A percentile compares a stretch with the other conserved stretches of the same genome.
phyloP scores from a whole-genome alignment of 2,329 filamentous ascomycete genomes.

The Didymosphaeria variabile region DNA sequence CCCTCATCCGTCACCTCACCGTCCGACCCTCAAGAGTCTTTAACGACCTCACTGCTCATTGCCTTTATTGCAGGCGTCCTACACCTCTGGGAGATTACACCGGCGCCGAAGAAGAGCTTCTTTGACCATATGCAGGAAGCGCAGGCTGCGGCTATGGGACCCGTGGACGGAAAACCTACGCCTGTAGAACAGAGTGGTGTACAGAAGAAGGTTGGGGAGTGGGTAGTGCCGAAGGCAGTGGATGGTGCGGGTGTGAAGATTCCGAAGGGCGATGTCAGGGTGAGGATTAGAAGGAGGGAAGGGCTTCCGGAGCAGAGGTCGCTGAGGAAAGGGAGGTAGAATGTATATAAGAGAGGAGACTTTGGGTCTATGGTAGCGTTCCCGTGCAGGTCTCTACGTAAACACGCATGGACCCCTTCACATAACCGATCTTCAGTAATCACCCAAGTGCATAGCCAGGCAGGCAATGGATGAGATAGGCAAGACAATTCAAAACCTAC shows the following conservation, averaged over 20 bases:
- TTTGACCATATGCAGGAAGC: slow-evolving; percentile 45
- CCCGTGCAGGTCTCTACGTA: too few species aligned
- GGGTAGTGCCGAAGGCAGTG: slow-evolving; percentile 61
- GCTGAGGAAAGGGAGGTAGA: slow-evolving; percentile 21
- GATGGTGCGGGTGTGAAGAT: slow-evolving; percentile 59
- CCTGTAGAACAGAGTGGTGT: slow-evolving; percentile 18
- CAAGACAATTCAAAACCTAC: too few species aligned
- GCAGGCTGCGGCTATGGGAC: slow-evolving; percentile 36
- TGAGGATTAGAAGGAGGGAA: slow-evolving; percentile 59
- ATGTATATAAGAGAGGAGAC: too few species aligned
- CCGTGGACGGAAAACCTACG: slow-evolving; percentile 21
- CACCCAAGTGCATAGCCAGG: too few species aligned
- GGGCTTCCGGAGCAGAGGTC: slow-evolving; percentile 22
- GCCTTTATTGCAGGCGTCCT: slow-evolving; percentile 43
- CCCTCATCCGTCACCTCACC: slow-evolving; percentile 30
- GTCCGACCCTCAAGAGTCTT: slow-evolving; percentile 24
- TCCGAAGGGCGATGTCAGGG: slow-evolving; percentile 62
- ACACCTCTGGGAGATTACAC: slow-evolving; percentile 47
- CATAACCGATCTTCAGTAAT: too few species aligned
- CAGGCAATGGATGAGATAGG: too few species aligned
- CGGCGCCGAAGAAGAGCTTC: slow-evolving; percentile 45
- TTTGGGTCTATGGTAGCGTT: too few species aligned
- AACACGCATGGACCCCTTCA: too few species aligned
- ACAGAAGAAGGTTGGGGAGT: slow-evolving; percentile 44
- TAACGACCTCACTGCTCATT: slow-evolving; percentile 37